Percentiles rank a stretch among this genome's conserved stretches.
Conservation (phyloP, 148 eudicot species). For the Vaccinium corymbosum region DNA sequence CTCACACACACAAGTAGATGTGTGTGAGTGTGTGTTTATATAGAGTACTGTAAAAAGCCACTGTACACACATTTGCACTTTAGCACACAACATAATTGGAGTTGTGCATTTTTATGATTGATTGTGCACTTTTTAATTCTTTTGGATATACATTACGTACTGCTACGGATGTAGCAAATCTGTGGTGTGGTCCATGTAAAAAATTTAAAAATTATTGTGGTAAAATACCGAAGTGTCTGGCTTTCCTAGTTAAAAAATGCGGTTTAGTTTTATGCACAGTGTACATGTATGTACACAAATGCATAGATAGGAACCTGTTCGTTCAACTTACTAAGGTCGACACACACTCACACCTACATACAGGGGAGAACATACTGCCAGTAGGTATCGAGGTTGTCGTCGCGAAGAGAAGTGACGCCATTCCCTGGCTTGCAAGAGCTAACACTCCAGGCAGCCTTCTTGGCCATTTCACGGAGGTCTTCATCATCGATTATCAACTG, state of each 20-base stretch:
- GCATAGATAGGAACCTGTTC: background rate
- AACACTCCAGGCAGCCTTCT: slow-evolving; percentile 95
- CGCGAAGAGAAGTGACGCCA: slow-evolving; percentile 74
- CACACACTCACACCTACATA: background rate
- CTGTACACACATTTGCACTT: background rate
- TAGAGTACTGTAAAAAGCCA: background rate
- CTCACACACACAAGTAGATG: background rate
- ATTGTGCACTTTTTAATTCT: background rate
- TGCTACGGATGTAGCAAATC: background rate
- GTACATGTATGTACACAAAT: background rate
- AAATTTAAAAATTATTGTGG: background rate
- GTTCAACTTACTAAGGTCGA: no score
- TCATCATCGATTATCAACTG: slow-evolving; percentile 55
- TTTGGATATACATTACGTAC: background rate
- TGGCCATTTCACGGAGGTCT: slow-evolving; percentile 87
- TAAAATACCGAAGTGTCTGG: background rate
- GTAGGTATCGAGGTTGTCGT: slow-evolving; percentile 73
- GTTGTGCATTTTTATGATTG: background rate
- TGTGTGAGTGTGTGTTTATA: background rate
- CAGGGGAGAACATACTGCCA: slow-evolving; percentile 59
- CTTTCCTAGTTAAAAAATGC: background rate
- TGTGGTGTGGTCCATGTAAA: background rate
- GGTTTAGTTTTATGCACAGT: background rate
- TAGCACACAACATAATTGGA: background rate
- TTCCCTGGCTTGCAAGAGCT: slow-evolving; percentile 96